Percentiles rank a stretch among this genome's conserved stretches.
phyloP scores from a whole-genome alignment of 371 early-diverging fungal species.

The Haplosporangium sp. region DNA sequence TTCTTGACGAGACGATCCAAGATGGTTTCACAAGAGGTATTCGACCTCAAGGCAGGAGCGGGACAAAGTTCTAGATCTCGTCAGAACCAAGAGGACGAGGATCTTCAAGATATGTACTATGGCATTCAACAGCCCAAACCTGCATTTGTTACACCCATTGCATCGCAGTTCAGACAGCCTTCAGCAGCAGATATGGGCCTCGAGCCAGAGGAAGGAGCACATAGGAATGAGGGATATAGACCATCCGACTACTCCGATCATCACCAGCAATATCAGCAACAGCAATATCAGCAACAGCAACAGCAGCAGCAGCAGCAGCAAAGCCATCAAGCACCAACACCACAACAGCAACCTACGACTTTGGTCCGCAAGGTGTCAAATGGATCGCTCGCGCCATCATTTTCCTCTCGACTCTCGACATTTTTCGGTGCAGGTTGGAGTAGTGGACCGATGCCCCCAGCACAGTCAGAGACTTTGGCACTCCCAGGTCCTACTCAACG shows the following conservation, averaged over 20 bases:
- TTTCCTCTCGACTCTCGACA: constrained; percentile 28
- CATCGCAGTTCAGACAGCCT: constrained; percentile 25
- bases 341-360: not conserved
- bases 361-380: constrained; percentile 28
- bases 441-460: constrained; percentile 40
- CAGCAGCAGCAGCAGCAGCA: constrained; percentile 20
- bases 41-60: constrained; percentile 35
- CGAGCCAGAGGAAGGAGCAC: not conserved
- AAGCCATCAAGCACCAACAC: constrained; percentile 4
- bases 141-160: constrained; percentile 48
- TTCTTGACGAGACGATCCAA: constrained; percentile 6
- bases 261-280: constrained; percentile 26
- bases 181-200: not conserved
- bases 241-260: constrained; percentile 18
- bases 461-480: constrained; percentile 4
- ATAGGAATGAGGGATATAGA: constrained; percentile 18
- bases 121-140: constrained; percentile 18
- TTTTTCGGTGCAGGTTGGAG: constrained; percentile 49
- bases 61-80: not conserved
- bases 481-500: not conserved
- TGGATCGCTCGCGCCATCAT: constrained; percentile 22
- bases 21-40: constrained; percentile 34
- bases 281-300: constrained; percentile 22
- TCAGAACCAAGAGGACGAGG: not conserved
- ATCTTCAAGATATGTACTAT: constrained; percentile 6